These are phyloP conservation scores for Dactylellina parvicollis DNA, from an alignment of 2,329 filamentous ascomycete genomes.

Conservation along the genomic window DNA sequence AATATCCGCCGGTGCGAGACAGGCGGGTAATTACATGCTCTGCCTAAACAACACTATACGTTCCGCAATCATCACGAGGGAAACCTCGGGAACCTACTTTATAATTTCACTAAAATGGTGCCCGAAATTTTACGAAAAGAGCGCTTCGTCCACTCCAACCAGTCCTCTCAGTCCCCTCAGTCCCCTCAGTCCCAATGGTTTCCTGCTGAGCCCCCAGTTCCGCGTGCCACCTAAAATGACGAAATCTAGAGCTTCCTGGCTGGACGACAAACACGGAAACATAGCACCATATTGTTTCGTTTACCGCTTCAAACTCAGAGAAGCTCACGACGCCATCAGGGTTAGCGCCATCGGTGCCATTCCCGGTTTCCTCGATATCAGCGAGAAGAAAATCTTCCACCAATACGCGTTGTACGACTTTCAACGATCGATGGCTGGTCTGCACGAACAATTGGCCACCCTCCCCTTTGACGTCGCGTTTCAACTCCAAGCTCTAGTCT, in stretches of 20 bases:
- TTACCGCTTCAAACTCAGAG: constrained; percentile 63
- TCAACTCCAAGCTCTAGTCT: constrained; percentile 72
- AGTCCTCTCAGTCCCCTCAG: not conserved
- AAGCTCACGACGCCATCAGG: constrained; percentile 58
- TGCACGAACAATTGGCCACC: constrained; percentile 60
- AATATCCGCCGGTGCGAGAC: not conserved
- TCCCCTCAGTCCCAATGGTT: not conserved
- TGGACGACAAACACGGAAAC: constrained; percentile 61
- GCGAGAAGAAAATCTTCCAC: constrained; percentile 8
- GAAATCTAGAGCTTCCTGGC: constrained; percentile 55
- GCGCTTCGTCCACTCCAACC: not conserved
- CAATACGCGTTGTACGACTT: constrained; percentile 45
- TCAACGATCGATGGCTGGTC: constrained; percentile 57
- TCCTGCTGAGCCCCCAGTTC: no score
- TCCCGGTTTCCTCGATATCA: constrained; percentile 37
- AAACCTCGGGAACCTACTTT: constrained; percentile 12
- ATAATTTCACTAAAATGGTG: constrained; percentile 29
- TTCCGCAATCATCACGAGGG: constrained; percentile 11
- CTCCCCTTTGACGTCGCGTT: constrained; percentile 68
- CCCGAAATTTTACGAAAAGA: constrained; percentile 41
- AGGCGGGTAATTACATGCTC: constrained; percentile 27
- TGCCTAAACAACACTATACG: constrained; percentile 4
- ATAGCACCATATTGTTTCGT: constrained; percentile 65
- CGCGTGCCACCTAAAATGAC: not conserved
- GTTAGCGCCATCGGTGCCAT: constrained; percentile 43